These are phyloP conservation scores for Termitomyces eurrhizus DNA, from an alignment of 768 basidiomycete genomes.

Conservation along the genomic window DNA sequence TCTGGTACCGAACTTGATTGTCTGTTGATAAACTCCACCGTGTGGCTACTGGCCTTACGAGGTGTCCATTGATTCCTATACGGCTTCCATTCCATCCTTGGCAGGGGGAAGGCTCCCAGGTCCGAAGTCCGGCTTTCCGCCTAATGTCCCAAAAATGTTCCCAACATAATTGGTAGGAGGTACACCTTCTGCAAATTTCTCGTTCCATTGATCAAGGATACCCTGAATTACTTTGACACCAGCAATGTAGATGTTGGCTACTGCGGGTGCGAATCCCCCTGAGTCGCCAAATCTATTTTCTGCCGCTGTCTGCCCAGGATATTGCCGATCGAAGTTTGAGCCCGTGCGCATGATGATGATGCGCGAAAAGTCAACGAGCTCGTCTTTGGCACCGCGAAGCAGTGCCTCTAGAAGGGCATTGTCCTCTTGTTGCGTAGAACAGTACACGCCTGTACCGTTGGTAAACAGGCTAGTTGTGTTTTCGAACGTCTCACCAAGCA, in stretches of 20 bases:
- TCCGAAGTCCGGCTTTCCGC: conserved; percentile 1
- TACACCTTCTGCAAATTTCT: background rate
- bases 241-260: background rate
- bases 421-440: conserved; percentile 13
- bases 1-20: background rate
- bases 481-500: conserved; percentile 8
- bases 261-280: background rate
- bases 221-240: background rate
- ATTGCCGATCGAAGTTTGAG: conserved; percentile 11
- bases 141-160: background rate
- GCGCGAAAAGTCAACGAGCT: conserved; percentile 11
- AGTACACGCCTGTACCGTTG: conserved; percentile 10
- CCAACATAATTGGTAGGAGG: background rate
- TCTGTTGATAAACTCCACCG: background rate
- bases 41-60: background rate
- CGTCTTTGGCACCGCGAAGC: conserved; percentile 6
- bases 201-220: background rate
- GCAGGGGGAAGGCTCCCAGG: background rate
- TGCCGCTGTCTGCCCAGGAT: conserved; percentile 7
- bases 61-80: background rate
- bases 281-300: conserved; percentile 7
- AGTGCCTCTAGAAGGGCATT: conserved; percentile 11
- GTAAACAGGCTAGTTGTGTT: conserved; percentile 11
- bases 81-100: background rate
- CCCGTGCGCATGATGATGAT: conserved; percentile 11